phyloP scores from a whole-genome alignment of 208 protist genomes.

The Phytomonas serpens region DNA sequence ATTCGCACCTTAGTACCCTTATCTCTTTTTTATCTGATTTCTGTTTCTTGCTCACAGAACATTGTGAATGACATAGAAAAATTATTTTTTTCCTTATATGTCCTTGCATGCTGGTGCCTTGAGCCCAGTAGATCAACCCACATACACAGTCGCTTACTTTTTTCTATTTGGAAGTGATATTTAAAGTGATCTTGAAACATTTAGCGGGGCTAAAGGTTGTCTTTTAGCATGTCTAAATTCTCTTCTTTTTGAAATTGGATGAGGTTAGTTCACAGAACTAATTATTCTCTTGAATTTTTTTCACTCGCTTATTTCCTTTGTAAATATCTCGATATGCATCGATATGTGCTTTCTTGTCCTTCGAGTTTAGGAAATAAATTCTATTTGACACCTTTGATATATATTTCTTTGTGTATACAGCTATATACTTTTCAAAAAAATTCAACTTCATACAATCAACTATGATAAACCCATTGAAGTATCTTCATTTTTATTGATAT shows the following conservation, averaged over 20 bases:
- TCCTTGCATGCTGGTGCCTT: background rate
- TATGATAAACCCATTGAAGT: too few relatives aligned
- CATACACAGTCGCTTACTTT: too few relatives aligned
- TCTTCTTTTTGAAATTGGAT: slow-evolving; percentile 10
- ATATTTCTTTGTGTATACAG: background rate
- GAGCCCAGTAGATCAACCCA: background rate
- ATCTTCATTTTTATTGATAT: background rate
- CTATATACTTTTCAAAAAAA: slow-evolving; percentile 11
- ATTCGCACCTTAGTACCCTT: slow-evolving; percentile 7
- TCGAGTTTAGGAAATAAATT: background rate
- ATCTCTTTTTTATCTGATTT: slow-evolving; percentile 2
- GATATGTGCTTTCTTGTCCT: too few relatives aligned
- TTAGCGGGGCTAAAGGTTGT: too few relatives aligned
- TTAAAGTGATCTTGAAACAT: too few relatives aligned
- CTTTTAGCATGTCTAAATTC: too few relatives aligned
- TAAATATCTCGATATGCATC: background rate
- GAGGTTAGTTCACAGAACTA: background rate
- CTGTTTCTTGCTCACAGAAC: background rate
- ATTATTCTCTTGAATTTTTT: slow-evolving; percentile 10
- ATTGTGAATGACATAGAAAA: background rate
- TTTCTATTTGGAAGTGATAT: too few relatives aligned
- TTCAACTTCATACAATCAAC: background rate
- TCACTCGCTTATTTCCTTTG: background rate
- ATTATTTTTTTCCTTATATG: slow-evolving; percentile 3
- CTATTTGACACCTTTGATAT: background rate